A percentile compares a stretch with the other conserved stretches of the same genome.
These are phyloP conservation scores for Wickerhamiella nectarea DNA, from an alignment of 805 yeast genomes.

Conservation along the genomic window DNA sequence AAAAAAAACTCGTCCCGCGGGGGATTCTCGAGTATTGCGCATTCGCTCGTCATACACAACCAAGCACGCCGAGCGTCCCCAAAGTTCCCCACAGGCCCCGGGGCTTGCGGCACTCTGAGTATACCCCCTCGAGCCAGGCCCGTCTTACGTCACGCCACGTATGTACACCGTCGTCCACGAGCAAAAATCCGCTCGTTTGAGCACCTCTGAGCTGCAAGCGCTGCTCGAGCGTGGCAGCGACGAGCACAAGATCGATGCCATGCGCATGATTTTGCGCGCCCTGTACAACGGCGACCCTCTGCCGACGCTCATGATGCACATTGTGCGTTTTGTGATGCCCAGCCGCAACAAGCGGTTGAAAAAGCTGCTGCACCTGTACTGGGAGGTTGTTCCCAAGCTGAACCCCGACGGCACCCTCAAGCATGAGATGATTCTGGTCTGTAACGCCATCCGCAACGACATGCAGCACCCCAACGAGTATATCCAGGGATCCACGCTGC, in stretches of 20 bases:
- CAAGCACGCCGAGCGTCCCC: no score
- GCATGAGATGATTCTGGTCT: conserved; percentile 96
- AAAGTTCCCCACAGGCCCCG: no score
- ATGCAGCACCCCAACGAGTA: conserved; percentile 96
- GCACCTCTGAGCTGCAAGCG: conserved; percentile 57
- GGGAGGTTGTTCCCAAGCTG: conserved; percentile 95
- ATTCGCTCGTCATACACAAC: no score
- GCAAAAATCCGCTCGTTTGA: conserved; percentile 24
- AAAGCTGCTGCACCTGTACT: conserved; percentile 83
- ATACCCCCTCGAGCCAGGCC: neutral
- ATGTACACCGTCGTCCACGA: conserved; percentile 10
- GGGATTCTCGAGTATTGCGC: no score
- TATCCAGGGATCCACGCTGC: conserved; percentile 86
- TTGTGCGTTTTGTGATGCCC: conserved; percentile 95
- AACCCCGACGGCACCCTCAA: conserved; percentile 81
- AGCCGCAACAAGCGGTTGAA: conserved; percentile 80
- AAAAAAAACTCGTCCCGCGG: no score
- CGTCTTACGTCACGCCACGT: neutral
- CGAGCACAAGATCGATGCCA: conserved; percentile 73
- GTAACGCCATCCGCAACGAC: conserved; percentile 95
- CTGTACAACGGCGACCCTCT: conserved; percentile 87
- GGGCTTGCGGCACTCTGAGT: no score
- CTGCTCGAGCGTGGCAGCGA: conserved; percentile 81
- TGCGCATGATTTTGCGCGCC: conserved; percentile 73
- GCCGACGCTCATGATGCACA: conserved; percentile 91